A percentile compares a stretch with the other conserved stretches of the same genome.
Evolutionary conservation across 2,329 filamentous ascomycete genomes (phyloP).

Genomic region (Hirsutella minnesotensis): DNA sequence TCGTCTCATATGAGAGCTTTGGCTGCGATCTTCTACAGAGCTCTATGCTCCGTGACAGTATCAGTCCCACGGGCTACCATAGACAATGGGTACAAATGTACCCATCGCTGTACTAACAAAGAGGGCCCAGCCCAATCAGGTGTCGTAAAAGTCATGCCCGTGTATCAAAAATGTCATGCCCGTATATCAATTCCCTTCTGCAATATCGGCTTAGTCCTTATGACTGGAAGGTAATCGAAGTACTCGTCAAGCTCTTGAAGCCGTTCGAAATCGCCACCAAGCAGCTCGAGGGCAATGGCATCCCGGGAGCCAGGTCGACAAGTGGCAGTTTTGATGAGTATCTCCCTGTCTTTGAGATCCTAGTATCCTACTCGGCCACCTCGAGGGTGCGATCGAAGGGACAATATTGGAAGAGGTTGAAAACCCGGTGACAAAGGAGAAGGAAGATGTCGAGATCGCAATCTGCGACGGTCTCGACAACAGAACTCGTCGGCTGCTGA

Average conservation of each 20-base stretch:
- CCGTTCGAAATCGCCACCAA: conserved; percentile 3
- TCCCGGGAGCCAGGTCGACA: conserved; percentile 1
- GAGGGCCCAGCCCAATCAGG: no score
- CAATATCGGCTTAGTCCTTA: no score
- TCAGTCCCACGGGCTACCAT: no score
- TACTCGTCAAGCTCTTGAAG: conserved; percentile 1
- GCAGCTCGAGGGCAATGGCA: conserved; percentile 2
- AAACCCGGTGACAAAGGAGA: not conserved
- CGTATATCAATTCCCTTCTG: no score
- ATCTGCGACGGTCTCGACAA: conserved; percentile 1
- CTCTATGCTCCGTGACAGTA: no score
- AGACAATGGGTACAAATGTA: no score
- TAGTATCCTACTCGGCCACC: conserved; percentile 3
- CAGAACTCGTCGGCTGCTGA: conserved; percentile 1
- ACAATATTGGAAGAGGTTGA: conserved; percentile 2
- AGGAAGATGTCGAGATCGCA: not conserved
- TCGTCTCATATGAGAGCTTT: no score
- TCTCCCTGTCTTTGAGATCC: conserved; percentile 2
- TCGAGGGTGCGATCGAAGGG: conserved; percentile 2
- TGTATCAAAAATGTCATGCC: no score
- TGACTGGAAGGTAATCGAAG: not conserved
- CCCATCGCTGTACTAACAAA: no score
- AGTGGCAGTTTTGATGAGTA: conserved; percentile 2
- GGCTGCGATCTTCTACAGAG: no score
- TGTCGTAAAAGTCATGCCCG: no score